Base-by-base conservation (phyloP, 371 early-diverging fungal species). In the Entomophthora muscae region DNA sequence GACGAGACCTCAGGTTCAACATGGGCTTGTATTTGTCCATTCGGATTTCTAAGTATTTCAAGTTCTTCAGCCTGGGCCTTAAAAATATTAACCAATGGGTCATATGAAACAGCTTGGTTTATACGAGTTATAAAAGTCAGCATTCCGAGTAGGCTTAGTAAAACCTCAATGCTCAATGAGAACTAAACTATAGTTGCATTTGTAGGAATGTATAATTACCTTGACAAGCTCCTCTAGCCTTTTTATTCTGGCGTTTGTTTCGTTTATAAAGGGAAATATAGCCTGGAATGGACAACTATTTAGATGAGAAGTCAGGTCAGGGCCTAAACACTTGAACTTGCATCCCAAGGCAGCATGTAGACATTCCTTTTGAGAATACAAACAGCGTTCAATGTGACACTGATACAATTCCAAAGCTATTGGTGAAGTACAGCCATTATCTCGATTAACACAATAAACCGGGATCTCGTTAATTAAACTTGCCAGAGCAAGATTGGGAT, bases 401-500 rank as follows among this genome's bases (percentile, higher is more conserved):
- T 69, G 66, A 12, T 73, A 63, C 0, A 72, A 68, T 55, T 83
- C 81, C 52, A 74, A 73, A 0, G 72, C 70, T 13, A 75, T 63
- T 1, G 68, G 67, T 29, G 69, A 67, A 1, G 66, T 66, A 67
- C 83, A 83, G 1, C 83, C 83, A 61, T 67, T 65, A n/a, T 54
- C 60, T 33, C 71, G 68, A 68, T 76, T 71, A 17, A 71, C 59
- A 66, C 83, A 83, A 63, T 72, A 76, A 1, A 77, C 83, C 0
- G 68, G 65, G 1, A 83, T 70, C 56, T 83, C 83, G 1, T 69
- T 68, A 17, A 79, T 75, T 31, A 83, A 64, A 27, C 75, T 71
- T 7, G 75, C 67, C 17, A 83, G 69, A 2, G 79, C 81, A 3
- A 83, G 71, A 63, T 83, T 83, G 10, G 81, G 74, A 63, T 83